Evolutionary conservation across 2,329 filamentous ascomycete species (phyloP).

Genomic region (Rhinocladiella similis): DNA sequence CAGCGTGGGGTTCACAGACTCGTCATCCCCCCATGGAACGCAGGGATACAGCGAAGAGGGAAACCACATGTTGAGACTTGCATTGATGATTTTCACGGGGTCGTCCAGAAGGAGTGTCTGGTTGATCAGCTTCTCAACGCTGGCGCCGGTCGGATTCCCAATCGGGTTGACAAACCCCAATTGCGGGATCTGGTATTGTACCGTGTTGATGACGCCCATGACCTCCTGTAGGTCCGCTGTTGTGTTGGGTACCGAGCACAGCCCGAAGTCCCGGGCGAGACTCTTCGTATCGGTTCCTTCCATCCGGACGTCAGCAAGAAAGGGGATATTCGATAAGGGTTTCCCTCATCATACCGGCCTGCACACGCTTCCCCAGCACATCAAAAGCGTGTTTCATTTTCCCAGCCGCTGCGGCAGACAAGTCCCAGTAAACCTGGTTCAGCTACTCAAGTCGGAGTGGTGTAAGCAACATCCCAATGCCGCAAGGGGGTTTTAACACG

Average conservation of each 20-base stretch:
- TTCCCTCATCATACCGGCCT: background rate
- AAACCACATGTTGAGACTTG: background rate
- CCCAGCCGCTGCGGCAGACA: conserved; percentile 5
- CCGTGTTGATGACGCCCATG: background rate
- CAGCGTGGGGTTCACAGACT: conserved; percentile 1
- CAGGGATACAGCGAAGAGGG: background rate
- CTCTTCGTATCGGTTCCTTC: conserved; percentile 4
- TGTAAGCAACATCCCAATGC: background rate
- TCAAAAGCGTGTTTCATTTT: conserved; percentile 10
- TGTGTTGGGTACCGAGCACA: conserved; percentile 5
- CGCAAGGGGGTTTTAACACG: background rate
- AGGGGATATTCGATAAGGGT: too few species aligned
- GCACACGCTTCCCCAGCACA: background rate
- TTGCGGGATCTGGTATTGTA: background rate
- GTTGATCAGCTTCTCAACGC: background rate
- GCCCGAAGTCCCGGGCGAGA: conserved; percentile 8
- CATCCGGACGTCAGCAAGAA: too few species aligned
- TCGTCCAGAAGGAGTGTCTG: background rate
- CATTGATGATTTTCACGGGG: background rate
- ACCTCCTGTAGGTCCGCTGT: background rate
- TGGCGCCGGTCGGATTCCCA: background rate
- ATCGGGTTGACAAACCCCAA: background rate
- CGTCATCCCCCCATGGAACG: conserved; percentile 1
- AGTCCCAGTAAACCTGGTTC: conserved; percentile 8
- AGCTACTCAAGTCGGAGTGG: too few species aligned